These are phyloP conservation scores for Boletellus deceptivus DNA, from an alignment of 1,284 basidiomycete genomes.

Conservation along the genomic window DNA sequence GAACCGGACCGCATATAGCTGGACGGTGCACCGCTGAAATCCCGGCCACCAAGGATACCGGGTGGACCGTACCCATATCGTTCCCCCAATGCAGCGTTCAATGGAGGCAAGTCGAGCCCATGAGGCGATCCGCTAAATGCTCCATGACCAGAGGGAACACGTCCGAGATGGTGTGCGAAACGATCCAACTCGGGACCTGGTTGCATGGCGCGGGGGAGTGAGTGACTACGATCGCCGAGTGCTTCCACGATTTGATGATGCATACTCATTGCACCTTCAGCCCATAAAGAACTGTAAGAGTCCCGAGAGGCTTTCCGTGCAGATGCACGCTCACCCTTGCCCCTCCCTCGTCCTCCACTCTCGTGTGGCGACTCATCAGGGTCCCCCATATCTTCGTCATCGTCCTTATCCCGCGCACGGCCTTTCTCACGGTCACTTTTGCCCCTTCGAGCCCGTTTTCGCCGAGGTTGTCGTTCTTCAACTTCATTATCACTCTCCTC, in stretches of 20 bases:
- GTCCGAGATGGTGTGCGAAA: constrained; percentile 35
- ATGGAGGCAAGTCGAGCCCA: constrained; percentile 59
- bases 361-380: constrained; percentile 36
- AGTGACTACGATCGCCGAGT: constrained; percentile 35
- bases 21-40: constrained; percentile 36
- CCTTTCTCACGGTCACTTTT: constrained; percentile 39
- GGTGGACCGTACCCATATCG: constrained; percentile 35
- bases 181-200: constrained; percentile 32
- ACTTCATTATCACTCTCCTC: constrained; percentile 61
- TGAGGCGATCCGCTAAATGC: constrained; percentile 37
- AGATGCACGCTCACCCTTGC: constrained; percentile 36
- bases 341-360: constrained; percentile 27
- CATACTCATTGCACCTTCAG: constrained; percentile 35
- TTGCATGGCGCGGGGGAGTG: constrained; percentile 32
- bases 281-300: constrained; percentile 37
- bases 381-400: constrained; percentile 52
- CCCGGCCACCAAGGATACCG: constrained; percentile 32
- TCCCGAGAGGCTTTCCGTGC: constrained; percentile 38
- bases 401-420: constrained; percentile 39
- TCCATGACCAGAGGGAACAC: constrained; percentile 35
- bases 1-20: constrained; percentile 61
- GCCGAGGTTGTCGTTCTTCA: constrained; percentile 48
- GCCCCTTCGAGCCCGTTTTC: constrained; percentile 50
- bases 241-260: constrained; percentile 36
- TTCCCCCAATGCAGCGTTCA: constrained; percentile 46